Evolutionary conservation across 306 rosid genomes (phyloP), one percentile per base, ranked within the genome.

Genomic region (Carpinus fangiana): DNA sequence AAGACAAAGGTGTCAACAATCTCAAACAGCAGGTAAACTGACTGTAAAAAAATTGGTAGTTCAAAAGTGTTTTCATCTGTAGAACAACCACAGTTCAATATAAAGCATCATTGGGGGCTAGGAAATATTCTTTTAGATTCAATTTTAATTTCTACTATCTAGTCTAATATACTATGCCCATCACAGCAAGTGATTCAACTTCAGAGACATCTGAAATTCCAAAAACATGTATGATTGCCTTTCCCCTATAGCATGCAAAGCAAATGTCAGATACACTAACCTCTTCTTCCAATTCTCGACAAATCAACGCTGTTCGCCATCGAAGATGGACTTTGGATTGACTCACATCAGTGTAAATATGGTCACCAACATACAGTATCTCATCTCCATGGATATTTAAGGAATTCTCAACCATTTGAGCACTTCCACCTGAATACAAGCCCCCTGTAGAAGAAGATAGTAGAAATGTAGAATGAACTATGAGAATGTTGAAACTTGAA

Each of bases 211-310:
- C 46, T 41, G 34, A 53, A 67, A 73, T 57, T 79, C 21, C n/a
- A 20, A 65, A 73, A 70, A 61, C 34, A 20, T 34, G 72, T 70
- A 57, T 47, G 61, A 18, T 79, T 82, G 12, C 76, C n/a, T 52
- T 70, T 31, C 73, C 38, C 61, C 65, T 59, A 48, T 61, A 34
- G 72, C 55, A 34, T 73, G 68, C 18, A 65, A 62, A 60, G 50
- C 72, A 70, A 21, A 52, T 65, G 53, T 28, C 72, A 66, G 65
- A 26, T 47, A 28, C 60, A 84, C 89, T 75, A 82, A 87, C 99
- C 99, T 95, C 99, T 18, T 93, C 99, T 89, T 95, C 98, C 85
- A 95, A 82, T 86, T 95, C 99, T 81, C 97, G 90, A 79, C 92
- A 90, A 85, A 95, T 84, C 83, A 95, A 88, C 72, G 98, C 97